These are phyloP conservation scores for Gloeostereum incarnatum DNA, from an alignment of 768 basidiomycete species.

Conservation along the genomic window DNA sequence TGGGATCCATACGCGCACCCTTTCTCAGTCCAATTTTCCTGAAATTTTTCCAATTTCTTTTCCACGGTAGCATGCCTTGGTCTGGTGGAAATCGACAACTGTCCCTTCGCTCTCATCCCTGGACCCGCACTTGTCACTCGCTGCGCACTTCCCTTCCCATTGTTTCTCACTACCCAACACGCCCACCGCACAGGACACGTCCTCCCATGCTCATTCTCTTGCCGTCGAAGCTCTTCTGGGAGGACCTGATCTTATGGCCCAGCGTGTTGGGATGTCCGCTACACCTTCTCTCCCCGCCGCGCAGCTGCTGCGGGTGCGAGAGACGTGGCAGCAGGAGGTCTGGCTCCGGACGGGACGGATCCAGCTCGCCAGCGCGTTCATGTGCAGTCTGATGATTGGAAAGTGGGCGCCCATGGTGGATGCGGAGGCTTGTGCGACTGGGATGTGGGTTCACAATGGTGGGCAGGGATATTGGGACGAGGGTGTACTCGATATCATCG, in stretches of 20 bases:
- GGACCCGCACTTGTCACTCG: constrained; percentile 61
- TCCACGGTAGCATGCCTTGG: constrained; percentile 48
- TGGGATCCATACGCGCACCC: constrained; percentile 17
- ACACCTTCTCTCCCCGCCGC: constrained; percentile 64
- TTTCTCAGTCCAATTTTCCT: background rate
- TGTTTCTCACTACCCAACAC: constrained; percentile 67
- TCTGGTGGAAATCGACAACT: constrained; percentile 82
- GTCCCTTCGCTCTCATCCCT: constrained; percentile 64
- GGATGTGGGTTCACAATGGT: constrained; percentile 57
- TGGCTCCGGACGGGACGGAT: constrained; percentile 73
- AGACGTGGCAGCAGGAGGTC: constrained; percentile 67
- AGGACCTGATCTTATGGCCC: constrained; percentile 69
- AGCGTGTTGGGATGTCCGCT: constrained; percentile 66
- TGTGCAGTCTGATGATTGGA: constrained; percentile 63
- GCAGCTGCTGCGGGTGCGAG: constrained; percentile 71
- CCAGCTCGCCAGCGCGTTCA: constrained; percentile 68
- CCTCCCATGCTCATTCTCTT: constrained; percentile 70
- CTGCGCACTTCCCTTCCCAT: constrained; percentile 57
- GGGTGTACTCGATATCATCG: constrained; percentile 66
- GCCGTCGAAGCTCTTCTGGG: constrained; percentile 70
- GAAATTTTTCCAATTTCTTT: constrained; percentile 5
- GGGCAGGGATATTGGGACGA: constrained; percentile 70
- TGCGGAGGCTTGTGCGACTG: constrained; percentile 70
- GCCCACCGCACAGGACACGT: constrained; percentile 71
- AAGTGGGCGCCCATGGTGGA: constrained; percentile 67